Base-by-base conservation (phyloP, 192 early-diverging fungal genomes). In the Phlyctochytrium arcticum region DNA sequence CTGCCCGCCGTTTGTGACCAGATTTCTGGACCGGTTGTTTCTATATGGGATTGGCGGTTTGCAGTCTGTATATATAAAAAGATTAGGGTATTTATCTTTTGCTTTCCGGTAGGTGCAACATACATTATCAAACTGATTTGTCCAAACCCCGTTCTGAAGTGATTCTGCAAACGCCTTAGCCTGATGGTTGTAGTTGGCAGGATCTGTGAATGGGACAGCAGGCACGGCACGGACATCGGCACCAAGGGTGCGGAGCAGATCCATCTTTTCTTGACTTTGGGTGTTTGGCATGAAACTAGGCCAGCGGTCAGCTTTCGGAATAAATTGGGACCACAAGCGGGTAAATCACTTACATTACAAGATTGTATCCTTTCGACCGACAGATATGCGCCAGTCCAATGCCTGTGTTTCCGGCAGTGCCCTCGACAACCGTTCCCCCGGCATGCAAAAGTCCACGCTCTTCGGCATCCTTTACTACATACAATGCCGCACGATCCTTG, bases 1-100 rank as follows among this genome's bases (percentile, higher is more conserved):
- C 81, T 75, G 12, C 90, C 89, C 8, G 50, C 59, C 3, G 90
- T 62, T 73, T 98, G 95, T 6, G 77, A 78, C 87, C 87, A 92
- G 67, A 98, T 96, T 71, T 98, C 95, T 1, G 95, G 95, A 0
- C 94, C 95, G 3, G 95, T 98, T 34, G 95, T 96, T 68, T 96
- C 93, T 60, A 92, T 87, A 54, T 98, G 95, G 6, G 95, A 92
- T 49, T 83, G 89, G 24, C 89, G 81, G 70, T 98, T 98, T 35
- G 92, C 93, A 9, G 73, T 78, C 74, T 78, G 54, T 37, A 27
- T 29, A 53, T 21, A 4, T 17, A 53, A 6, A n/a, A n/a, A n/a
- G n/a, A n/a, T n/a, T n/a, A n/a, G n/a, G n/a, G n/a, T n/a, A 53
- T 30, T 5, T 27, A 21, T 29, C 15, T 27, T 53, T 21, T 26